Conservation (phyloP, 495 filamentous ascomycete species). For the Podospora bellae-mahoneyi region DNA sequence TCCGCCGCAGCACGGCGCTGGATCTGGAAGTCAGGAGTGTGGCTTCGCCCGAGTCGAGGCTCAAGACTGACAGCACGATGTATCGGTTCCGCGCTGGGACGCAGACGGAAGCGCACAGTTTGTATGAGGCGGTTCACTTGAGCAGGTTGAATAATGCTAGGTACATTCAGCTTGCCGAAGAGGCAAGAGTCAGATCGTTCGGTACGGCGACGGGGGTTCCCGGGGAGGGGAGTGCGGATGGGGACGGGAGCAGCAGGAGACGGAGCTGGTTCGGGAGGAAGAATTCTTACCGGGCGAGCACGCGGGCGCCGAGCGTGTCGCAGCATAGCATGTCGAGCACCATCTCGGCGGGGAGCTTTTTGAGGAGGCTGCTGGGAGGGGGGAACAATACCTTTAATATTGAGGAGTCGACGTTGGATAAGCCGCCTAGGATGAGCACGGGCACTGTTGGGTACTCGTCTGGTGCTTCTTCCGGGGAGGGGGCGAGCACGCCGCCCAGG, state of each 20-base stretch:
- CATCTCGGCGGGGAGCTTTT: constrained; percentile 71
- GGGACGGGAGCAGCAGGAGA: constrained; percentile 31
- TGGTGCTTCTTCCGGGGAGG: constrained; percentile 44
- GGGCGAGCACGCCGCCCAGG: constrained; percentile 51
- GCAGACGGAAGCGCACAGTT: constrained; percentile 68
- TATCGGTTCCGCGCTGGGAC: constrained; percentile 74
- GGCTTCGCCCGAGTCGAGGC: constrained; percentile 67
- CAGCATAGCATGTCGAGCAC: constrained; percentile 49
- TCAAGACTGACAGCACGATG: constrained; percentile 64
- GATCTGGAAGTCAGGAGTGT: constrained; percentile 91
- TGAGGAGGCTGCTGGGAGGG: constrained; percentile 52
- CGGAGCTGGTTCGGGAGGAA: constrained; percentile 57
- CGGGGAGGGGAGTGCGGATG: constrained; percentile 39
- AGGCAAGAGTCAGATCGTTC: constrained; percentile 50
- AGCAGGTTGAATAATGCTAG: constrained; percentile 83
- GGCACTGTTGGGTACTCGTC: constrained; percentile 54
- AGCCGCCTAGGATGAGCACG: constrained; percentile 35
- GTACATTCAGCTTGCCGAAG: constrained; percentile 74
- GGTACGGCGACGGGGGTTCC: constrained; percentile 37
- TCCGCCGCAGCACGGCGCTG: constrained; percentile 82
- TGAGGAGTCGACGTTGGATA: constrained; percentile 53
- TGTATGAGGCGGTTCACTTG: constrained; percentile 81
- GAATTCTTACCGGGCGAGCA: constrained; percentile 56
- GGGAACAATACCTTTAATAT: constrained; percentile 73
- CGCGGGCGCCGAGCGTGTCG: constrained; percentile 46